Percentiles rank a stretch among this genome's conserved stretches.
These are phyloP conservation scores for Grosmannia serpens DNA, from an alignment of 2,329 filamentous ascomycete species.

Conservation along the genomic window DNA sequence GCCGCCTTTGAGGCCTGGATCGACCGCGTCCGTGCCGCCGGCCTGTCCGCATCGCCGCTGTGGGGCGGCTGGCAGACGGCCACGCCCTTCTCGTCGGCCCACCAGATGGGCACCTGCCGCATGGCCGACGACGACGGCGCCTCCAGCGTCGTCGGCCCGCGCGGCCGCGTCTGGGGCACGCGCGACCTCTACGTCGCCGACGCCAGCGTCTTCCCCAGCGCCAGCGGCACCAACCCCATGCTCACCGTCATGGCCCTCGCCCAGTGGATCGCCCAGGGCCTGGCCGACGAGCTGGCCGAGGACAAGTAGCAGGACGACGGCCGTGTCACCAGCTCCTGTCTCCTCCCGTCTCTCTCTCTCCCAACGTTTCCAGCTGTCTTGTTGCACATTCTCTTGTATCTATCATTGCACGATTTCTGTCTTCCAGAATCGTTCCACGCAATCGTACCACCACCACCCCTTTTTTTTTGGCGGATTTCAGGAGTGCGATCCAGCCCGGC, in stretches of 20 bases:
- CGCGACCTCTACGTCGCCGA: conserved; percentile 59
- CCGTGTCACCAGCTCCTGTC: background rate
- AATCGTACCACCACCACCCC: background rate
- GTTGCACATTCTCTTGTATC: too few relatives aligned
- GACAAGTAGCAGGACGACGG: background rate
- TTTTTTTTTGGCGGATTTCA: background rate
- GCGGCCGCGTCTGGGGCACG: conserved; percentile 53
- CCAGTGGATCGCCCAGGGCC: conserved; percentile 49
- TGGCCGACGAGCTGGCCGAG: conserved; percentile 34
- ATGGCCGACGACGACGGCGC: conserved; percentile 47
- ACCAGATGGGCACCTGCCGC: conserved; percentile 70
- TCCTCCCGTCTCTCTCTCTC: too few relatives aligned
- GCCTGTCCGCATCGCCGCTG: conserved; percentile 4
- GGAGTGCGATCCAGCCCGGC: background rate
- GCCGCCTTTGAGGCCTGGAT: conserved; percentile 52
- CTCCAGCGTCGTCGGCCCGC: conserved; percentile 44
- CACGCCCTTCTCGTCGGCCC: conserved; percentile 53
- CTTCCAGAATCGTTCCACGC: background rate
- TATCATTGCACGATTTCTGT: background rate
- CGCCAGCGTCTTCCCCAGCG: conserved; percentile 63
- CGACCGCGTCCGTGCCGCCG: conserved; percentile 25
- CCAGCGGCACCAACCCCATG: conserved; percentile 76
- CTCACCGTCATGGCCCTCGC: conserved; percentile 62
- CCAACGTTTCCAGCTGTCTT: too few relatives aligned
- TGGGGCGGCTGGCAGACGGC: conserved; percentile 33